Evolutionary conservation across 2,329 filamentous ascomycete genomes (phyloP).

Genomic region (Exophiala sp.): DNA sequence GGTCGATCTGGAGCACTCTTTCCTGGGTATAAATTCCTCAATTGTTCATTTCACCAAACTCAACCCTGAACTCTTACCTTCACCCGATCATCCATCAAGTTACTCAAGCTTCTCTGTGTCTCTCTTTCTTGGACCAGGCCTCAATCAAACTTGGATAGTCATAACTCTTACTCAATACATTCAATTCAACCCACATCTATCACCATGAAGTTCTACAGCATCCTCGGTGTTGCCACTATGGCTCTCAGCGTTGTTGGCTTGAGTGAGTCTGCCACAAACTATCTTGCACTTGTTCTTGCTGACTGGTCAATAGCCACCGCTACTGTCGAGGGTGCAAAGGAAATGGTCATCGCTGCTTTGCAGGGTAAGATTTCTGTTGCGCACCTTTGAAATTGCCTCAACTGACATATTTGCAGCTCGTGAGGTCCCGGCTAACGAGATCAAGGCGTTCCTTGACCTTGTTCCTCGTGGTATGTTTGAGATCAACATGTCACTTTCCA

Average conservation of each 20-base stretch:
- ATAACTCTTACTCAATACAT: constrained; percentile 23
- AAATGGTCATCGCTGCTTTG: constrained; percentile 12
- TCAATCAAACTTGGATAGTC: constrained; percentile 26
- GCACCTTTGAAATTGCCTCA: not conserved
- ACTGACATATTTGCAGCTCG: constrained; percentile 15
- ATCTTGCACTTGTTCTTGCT: constrained; percentile 2
- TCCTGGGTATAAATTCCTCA: constrained; percentile 2
- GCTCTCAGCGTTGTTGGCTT: constrained; percentile 8
- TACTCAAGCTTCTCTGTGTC: constrained; percentile 4
- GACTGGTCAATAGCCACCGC: constrained; percentile 11
- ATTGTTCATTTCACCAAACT: constrained; percentile 7
- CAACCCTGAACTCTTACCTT: constrained; percentile 12
- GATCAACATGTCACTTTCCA: not conserved
- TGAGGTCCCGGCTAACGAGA: constrained; percentile 10
- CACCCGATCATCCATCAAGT: constrained; percentile 14
- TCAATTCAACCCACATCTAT: constrained; percentile 17
- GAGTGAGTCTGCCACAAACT: constrained; percentile 10
- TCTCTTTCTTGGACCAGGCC: constrained; percentile 25
- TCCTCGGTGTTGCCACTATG: constrained; percentile 12
- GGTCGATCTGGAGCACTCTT: not conserved
- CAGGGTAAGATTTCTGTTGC: constrained; percentile 12
- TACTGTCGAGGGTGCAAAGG: not conserved
- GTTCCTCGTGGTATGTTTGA: constrained; percentile 23
- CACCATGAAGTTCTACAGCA: constrained; percentile 24
- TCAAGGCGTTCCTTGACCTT: constrained; percentile 20